phyloP scores from a whole-genome alignment of 2,329 filamentous ascomycete species.

The Penicillium sp. region DNA sequence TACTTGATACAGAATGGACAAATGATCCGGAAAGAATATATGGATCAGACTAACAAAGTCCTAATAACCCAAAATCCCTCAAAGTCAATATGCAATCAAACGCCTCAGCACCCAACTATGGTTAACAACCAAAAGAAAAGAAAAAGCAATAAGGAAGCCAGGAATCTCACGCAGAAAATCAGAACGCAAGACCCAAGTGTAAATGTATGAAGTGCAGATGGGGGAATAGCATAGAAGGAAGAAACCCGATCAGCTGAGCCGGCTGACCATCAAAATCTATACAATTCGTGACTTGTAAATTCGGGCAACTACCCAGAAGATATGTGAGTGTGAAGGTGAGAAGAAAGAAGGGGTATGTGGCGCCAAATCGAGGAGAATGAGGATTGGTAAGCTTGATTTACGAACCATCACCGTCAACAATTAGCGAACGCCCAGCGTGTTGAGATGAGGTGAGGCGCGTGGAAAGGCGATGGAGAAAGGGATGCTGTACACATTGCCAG shows the following conservation, averaged over 20 bases:
- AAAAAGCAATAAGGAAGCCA: not conserved
- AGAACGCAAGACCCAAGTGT: conserved; percentile 8
- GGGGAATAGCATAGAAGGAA: conserved; percentile 17
- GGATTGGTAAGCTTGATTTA: not conserved
- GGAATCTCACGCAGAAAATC: not conserved
- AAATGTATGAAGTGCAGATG: conserved; percentile 18
- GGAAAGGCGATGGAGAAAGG: not conserved
- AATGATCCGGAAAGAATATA: not conserved
- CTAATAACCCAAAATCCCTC: not conserved
- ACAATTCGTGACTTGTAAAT: conserved; percentile 24
- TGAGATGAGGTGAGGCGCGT: not conserved
- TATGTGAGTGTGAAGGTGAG: conserved; percentile 2
- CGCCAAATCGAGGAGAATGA: conserved; percentile 8
- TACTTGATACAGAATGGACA: not conserved
- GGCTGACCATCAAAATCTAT: conserved; percentile 23
- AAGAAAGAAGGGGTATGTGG: conserved; percentile 18
- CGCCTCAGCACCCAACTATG: conserved; percentile 4
- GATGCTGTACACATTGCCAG: conserved; percentile 1
- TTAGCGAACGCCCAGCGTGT: conserved; percentile 16
- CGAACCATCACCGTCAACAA: not conserved
- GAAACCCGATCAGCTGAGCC: conserved; percentile 15
- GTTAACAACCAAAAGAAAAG: conserved; percentile 9
- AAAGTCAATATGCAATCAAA: not conserved
- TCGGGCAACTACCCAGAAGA: conserved; percentile 12
- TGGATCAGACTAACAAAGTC: not conserved